phyloP scores from a whole-genome alignment of 2,329 filamentous ascomycete genomes.

The Fusarium ramigenum region DNA sequence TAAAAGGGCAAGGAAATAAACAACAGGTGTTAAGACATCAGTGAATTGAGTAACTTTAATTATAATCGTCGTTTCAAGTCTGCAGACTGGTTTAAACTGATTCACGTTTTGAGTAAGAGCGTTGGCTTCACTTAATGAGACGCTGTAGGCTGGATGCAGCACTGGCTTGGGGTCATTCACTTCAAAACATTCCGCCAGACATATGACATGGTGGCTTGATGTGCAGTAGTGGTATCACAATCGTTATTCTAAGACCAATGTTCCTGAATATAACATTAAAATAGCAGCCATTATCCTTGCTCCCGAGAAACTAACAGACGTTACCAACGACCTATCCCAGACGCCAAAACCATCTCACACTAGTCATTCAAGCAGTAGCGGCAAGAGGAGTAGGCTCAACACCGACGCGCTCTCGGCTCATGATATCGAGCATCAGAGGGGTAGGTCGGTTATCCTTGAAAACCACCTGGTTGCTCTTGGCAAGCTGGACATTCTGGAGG shows the following conservation, averaged over 20 bases:
- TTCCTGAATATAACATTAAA: constrained; percentile 5
- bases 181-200: background rate
- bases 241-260: background rate
- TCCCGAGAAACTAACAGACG: constrained; percentile 17
- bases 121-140: background rate
- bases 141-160: background rate
- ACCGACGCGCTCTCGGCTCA: constrained; percentile 94
- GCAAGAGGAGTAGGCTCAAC: constrained; percentile 74
- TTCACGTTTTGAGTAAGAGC: no score
- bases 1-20: constrained; percentile 5
- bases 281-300: constrained; percentile 15
- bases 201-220: background rate
- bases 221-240: background rate
- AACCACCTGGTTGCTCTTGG: constrained; percentile 83
- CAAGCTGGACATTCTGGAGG: constrained; percentile 85
- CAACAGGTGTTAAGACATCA: constrained; percentile 1
- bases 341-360: constrained; percentile 28
- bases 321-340: constrained; percentile 24
- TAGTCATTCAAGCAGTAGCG: constrained; percentile 52
- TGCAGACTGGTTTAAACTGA: background rate
- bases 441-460: constrained; percentile 89
- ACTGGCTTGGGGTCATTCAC: background rate
- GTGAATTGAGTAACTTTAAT: constrained; percentile 15
- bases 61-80: background rate
- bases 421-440: constrained; percentile 86